Base-by-base conservation (phyloP, 441 rosid species). In the Populus hybrid region DNA sequence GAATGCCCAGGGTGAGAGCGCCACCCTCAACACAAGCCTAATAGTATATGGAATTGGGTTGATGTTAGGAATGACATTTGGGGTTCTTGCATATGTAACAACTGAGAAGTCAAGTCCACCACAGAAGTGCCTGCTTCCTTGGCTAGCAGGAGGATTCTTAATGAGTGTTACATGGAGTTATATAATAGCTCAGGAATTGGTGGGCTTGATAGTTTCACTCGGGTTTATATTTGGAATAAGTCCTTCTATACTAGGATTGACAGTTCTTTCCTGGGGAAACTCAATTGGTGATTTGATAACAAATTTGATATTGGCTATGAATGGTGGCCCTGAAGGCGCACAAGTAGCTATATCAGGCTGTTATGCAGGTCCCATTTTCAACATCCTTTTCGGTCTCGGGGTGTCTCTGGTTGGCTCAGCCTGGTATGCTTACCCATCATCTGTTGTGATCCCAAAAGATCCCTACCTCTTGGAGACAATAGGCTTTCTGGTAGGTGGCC, bases 151-250 rank as follows among this genome's bases (percentile, higher is more conserved):
- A 76, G 99, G 95, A 33, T 95, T 95, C 86, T 1, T 85, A 56
- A 95, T 93, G 99, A 93, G 99, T 83, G 84, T 95, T 75, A 76
- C 84, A 6, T 95, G 99, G 99, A 92, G 92, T 80, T 95, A 91
- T 76, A 86, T 95, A 33, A 90, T 76, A 79, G 98, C 99, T 67
- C 89, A 93, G 77, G 98, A 95, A 83, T 83, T 95, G 72, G 97
- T 95, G 70, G 93, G 88, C n/a, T 76, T 95, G 68, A 75, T 95
- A 45, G 90, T 88, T 42, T 90, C 98, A 2, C 65, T 90, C 2
- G 97, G 98, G 4, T 83, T 86, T 73, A 83, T 94, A 11, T 78
- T 87, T 28, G 92, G 88, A 0, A 82, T 94, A 20, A 90, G 86
- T 16, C 91, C 94, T 69, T 87, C 97, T 4, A 91, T 93, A 63